These are phyloP conservation scores for Termitomyces sp. DNA, from an alignment of 768 basidiomycete species.

Conservation along the genomic window DNA sequence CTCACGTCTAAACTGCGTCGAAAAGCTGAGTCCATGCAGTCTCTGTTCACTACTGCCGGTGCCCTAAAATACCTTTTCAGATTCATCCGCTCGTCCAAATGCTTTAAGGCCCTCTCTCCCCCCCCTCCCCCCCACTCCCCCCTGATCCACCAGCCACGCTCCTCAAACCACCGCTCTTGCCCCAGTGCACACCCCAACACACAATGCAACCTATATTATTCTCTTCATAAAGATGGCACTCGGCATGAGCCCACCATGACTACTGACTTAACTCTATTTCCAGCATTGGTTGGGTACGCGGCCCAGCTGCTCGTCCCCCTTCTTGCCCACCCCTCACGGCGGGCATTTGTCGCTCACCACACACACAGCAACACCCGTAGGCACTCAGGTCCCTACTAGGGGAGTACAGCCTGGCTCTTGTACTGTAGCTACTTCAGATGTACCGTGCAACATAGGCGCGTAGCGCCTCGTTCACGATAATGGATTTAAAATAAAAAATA, in stretches of 20 bases:
- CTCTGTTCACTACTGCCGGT: too few species aligned
- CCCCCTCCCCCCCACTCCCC: too few species aligned
- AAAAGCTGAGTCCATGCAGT: too few species aligned
- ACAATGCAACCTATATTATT: too few species aligned
- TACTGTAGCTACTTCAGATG: background rate
- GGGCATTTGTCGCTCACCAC: background rate
- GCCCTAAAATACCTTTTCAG: too few species aligned
- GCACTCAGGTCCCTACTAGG: background rate
- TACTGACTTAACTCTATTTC: background rate
- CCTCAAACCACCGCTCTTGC: too few species aligned
- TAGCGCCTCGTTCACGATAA: background rate
- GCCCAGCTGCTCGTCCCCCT: background rate
- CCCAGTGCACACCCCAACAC: too few species aligned
- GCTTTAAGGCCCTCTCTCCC: too few species aligned
- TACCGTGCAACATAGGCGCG: background rate
- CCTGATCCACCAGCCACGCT: too few species aligned
- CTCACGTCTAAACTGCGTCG: too few species aligned
- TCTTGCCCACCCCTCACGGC: background rate
- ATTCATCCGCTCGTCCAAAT: too few species aligned
- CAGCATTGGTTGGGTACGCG: background rate
- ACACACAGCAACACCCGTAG: background rate
- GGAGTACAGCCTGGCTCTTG: background rate
- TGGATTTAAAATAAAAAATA: background rate
- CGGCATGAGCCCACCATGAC: background rate
- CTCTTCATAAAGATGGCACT: too few species aligned